Evolutionary conservation across 2,329 filamentous ascomycete species (phyloP).

Genomic region (Aspergillus eucalypticola): DNA sequence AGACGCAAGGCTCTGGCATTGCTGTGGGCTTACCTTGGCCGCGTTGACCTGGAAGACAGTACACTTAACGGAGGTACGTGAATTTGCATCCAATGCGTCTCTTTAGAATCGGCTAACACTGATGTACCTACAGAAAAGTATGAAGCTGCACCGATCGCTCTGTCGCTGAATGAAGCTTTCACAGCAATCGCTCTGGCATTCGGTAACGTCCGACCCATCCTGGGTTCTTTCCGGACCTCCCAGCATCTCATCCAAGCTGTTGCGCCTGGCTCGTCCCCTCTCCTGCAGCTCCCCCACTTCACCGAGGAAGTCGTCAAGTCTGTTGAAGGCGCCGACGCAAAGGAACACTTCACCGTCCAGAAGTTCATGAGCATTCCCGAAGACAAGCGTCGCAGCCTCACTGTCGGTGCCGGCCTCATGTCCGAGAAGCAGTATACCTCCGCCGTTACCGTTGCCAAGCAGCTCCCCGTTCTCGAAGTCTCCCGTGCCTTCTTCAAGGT

Average conservation of each 20-base stretch:
- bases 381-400: conserved; percentile 68
- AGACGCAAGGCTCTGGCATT: conserved; percentile 85
- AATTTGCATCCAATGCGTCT: not conserved
- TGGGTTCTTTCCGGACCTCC: conserved; percentile 76
- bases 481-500: conserved; percentile 99
- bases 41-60: conserved; percentile 78
- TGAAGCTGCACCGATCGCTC: conserved; percentile 82
- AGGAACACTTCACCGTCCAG: conserved; percentile 75
- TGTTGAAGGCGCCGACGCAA: conserved; percentile 61
- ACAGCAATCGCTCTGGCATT: conserved; percentile 85
- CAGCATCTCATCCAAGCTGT: conserved; percentile 91
- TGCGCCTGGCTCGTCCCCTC: conserved; percentile 76
- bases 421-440: conserved; percentile 74
- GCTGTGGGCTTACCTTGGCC: conserved; percentile 92
- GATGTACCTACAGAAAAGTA: conserved; percentile 65
- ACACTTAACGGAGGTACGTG: conserved; percentile 65
- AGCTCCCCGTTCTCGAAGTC: conserved; percentile 80
- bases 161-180: conserved; percentile 82
- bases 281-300: conserved; percentile 89
- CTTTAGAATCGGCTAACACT: conserved; percentile 12
- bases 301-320: conserved; percentile 59
- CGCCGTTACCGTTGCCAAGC: conserved; percentile 73
- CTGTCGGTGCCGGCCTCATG: conserved; percentile 69
- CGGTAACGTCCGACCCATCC: conserved; percentile 76
- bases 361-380: conserved; percentile 86